Percentiles rank a stretch among this genome's conserved stretches.
These are phyloP conservation scores for Cerrena zonata DNA, from an alignment of 1,284 basidiomycete species.

Conservation along the genomic window DNA sequence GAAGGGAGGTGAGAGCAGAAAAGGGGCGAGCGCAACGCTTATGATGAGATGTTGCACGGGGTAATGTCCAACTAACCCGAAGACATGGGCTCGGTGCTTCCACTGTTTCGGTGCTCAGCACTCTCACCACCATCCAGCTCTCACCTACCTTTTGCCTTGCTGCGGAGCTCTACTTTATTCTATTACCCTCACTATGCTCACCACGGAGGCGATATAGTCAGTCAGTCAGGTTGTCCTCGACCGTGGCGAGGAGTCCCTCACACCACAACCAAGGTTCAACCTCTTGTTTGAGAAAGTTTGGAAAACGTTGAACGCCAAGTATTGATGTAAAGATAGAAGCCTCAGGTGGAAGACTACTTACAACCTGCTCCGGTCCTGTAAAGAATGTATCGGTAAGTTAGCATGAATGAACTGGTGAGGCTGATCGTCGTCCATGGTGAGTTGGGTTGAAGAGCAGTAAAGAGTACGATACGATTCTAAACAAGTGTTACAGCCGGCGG, in stretches of 20 bases:
- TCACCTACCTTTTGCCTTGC: not conserved
- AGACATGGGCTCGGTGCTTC: constrained; percentile 10
- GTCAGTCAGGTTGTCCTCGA: not conserved
- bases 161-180: no score
- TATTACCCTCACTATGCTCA: not conserved
- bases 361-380: constrained; percentile 29
- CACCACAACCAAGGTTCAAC: not conserved
- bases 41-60: not conserved
- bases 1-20: constrained; percentile 2
- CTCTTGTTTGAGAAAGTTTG: not conserved
- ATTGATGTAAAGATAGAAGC: not conserved
- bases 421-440: constrained; percentile 29
- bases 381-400: constrained; percentile 24
- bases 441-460: not conserved
- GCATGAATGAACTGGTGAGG: constrained; percentile 28
- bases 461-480: not conserved
- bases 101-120: constrained; percentile 2
- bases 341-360: constrained; percentile 20
- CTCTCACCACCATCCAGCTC: not conserved
- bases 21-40: not conserved
- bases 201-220: not conserved
- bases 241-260: not conserved
- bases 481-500: no score
- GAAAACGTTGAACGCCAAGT: not conserved
- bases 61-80: constrained; percentile 3